Base-by-base conservation (phyloP, 148 eudicot species). In the Cornus controversa region DNA sequence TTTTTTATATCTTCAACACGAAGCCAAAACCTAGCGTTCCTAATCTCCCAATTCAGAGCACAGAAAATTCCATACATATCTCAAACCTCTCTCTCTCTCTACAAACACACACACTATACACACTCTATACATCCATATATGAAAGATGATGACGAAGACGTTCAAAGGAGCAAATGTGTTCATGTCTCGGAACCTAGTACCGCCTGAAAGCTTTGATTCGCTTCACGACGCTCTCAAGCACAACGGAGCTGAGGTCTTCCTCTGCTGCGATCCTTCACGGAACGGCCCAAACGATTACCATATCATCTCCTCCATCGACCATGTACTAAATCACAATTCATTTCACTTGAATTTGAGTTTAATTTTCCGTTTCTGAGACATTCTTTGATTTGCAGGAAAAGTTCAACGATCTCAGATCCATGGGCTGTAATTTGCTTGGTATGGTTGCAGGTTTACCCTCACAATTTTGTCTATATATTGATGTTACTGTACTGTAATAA, bases 401-500 rank as follows among this genome's bases (percentile, higher is more conserved):
- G 85, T 96, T 93, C 73, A 89, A 89, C 75, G 87, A 82, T 73
- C 84, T 96, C 68, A 81, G 81, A 75, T 80, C 85, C 5, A 96
- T 93, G 81, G 94, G 94, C 9, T 96, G 98, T 84, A 89, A 87
- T 80, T 85, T 96, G 85, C 81, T 96, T 34, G 99, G 99, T 96
- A 90, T 42, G 76, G 10, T 10, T 63, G 75, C 4, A 6, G 66
- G 65, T 22, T 78, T 67, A 1, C 53, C 16, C 6, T 5, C 58
- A 8, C 9, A 1, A 40, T 14, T 53, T 70, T 36, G 23, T 54
- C 23, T 23, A 15, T 47, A 27, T 53, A 9, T 63, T n/a, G n/a
- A n/a, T 54, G 10, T 58, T 10, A 11, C 14, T 47, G 53, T 11
- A 47, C 2, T 11, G 10, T 47, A 1, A 47, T 47, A 50, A 15